These are phyloP conservation scores for Umbilicaria muhlenbergii DNA, from an alignment of 495 filamentous ascomycete genomes.

Conservation along the genomic window DNA sequence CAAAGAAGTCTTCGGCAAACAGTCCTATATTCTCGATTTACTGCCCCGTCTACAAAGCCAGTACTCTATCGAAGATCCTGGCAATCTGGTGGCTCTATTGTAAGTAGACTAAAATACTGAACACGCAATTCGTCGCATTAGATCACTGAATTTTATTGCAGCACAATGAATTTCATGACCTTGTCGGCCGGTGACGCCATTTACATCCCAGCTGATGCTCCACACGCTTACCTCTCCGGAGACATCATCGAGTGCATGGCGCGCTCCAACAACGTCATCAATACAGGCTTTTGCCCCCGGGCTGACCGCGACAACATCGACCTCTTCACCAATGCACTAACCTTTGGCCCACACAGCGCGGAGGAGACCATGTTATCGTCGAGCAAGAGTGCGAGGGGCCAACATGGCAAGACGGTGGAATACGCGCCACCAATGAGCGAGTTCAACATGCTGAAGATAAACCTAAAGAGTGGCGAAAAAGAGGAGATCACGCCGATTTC, in stretches of 20 bases:
- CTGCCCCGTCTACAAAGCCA: constrained; percentile 49
- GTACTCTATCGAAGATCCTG: constrained; percentile 37
- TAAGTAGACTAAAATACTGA: background rate
- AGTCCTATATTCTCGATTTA: constrained; percentile 44
- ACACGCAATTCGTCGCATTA: background rate
- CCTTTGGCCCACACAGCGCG: constrained; percentile 41
- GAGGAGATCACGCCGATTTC: constrained; percentile 40
- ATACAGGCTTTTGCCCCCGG: constrained; percentile 56
- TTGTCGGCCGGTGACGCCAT: constrained; percentile 51
- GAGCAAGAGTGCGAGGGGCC: constrained; percentile 34
- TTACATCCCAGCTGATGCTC: constrained; percentile 62
- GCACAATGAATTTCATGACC: constrained; percentile 57
- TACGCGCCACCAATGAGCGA: constrained; percentile 58
- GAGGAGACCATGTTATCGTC: constrained; percentile 35
- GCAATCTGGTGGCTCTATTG: constrained; percentile 6
- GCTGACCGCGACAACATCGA: constrained; percentile 46
- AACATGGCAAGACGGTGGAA: constrained; percentile 39
- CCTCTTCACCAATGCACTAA: constrained; percentile 42
- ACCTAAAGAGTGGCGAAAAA: constrained; percentile 36
- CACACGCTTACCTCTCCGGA: constrained; percentile 63
- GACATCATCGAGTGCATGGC: constrained; percentile 83
- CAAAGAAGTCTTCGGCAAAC: constrained; percentile 31
- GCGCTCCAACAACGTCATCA: constrained; percentile 64
- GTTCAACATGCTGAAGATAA: constrained; percentile 51
- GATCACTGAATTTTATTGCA: background rate